These are phyloP conservation scores for Microstroma glucosiphilum DNA, from an alignment of 1,284 basidiomycete genomes.

Conservation along the genomic window DNA sequence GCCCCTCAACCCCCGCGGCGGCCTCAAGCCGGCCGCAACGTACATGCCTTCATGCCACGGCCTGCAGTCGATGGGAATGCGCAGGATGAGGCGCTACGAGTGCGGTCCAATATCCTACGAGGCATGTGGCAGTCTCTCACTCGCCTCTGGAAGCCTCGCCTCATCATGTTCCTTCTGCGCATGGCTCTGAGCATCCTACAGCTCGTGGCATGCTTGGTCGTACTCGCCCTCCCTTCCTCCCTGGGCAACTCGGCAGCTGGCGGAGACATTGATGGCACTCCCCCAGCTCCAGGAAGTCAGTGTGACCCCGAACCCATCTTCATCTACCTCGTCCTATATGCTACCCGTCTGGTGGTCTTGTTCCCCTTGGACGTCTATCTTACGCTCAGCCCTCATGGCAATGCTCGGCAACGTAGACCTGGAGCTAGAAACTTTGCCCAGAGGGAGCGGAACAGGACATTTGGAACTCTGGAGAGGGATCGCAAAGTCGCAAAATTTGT, in stretches of 20 bases:
- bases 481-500: constrained; percentile 23
- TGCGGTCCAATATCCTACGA: not conserved
- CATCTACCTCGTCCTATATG: constrained; percentile 35
- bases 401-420: constrained; percentile 21
- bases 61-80: not conserved
- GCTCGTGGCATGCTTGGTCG: constrained; percentile 12
- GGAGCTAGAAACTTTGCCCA: constrained; percentile 23
- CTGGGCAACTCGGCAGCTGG: constrained; percentile 14
- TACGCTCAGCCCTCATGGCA: constrained; percentile 32
- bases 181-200: not conserved
- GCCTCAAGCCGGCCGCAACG: not conserved
- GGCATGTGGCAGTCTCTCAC: not conserved
- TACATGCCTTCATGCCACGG: not conserved
- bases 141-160: not conserved
- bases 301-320: constrained; percentile 34
- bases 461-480: constrained; percentile 31
- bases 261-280: not conserved
- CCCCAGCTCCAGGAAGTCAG: constrained; percentile 16
- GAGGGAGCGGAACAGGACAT: constrained; percentile 25
- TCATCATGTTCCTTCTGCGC: not conserved
- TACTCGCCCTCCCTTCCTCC: constrained; percentile 16
- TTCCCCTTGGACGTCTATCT: constrained; percentile 39
- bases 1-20: not conserved
- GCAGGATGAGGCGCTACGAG: not conserved
- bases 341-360: constrained; percentile 23